These are phyloP conservation scores for Rhizopus stolonifer DNA, from an alignment of 371 early-diverging fungal species.

Conservation along the genomic window DNA sequence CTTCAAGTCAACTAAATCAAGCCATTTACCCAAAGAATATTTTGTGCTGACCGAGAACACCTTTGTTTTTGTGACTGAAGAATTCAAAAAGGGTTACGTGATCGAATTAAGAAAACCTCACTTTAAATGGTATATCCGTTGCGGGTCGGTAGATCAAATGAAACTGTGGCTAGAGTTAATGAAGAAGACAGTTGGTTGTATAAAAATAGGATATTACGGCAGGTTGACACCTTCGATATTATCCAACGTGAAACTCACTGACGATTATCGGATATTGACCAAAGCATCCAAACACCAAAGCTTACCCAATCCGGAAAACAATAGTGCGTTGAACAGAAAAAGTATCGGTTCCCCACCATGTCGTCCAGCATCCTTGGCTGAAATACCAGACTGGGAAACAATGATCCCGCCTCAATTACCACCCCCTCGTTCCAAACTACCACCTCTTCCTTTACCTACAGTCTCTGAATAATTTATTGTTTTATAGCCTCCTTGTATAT, in stretches of 20 bases:
- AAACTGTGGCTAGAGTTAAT: constrained; percentile 39
- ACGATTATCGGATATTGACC: constrained; percentile 31
- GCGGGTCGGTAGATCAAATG: constrained; percentile 36
- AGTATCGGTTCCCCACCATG: too few species aligned
- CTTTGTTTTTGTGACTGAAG: constrained; percentile 46
- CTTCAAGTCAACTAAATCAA: constrained; percentile 40
- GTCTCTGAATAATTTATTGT: constrained; percentile 19
- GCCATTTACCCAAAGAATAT: constrained; percentile 36
- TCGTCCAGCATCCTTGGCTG: constrained; percentile 25
- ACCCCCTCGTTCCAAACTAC: constrained; percentile 35
- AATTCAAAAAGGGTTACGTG: constrained; percentile 41
- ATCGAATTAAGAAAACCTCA: constrained; percentile 45
- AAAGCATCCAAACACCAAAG: constrained; percentile 20
- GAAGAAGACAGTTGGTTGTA: constrained; percentile 43
- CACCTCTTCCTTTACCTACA: constrained; percentile 29
- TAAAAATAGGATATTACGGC: constrained; percentile 35
- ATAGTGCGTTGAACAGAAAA: not conserved
- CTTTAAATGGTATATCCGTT: constrained; percentile 42
- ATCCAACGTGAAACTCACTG: constrained; percentile 26
- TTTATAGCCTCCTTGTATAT: not conserved
- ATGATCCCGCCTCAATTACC: constrained; percentile 37
- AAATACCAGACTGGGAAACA: constrained; percentile 42
- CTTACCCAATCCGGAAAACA: not conserved
- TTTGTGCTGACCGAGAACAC: constrained; percentile 45
- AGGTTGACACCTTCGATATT: constrained; percentile 18